These are phyloP conservation scores for Chytriomyces confervae DNA, from an alignment of 192 early-diverging fungal genomes.

Conservation along the genomic window DNA sequence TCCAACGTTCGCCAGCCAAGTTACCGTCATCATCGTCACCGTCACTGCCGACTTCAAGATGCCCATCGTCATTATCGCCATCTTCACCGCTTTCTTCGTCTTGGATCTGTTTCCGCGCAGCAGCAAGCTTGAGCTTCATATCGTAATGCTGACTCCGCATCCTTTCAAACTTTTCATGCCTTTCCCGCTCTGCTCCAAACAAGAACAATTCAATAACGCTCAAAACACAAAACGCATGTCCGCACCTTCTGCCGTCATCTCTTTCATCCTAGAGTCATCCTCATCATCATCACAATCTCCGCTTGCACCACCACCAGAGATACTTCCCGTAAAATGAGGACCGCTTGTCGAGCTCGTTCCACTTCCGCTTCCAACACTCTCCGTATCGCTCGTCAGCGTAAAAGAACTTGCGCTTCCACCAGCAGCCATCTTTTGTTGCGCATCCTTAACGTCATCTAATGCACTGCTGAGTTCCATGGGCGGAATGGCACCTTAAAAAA, in stretches of 20 bases:
- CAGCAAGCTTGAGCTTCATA: conserved; percentile 76
- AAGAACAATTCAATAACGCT: neutral
- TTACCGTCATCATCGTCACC: conserved; percentile 61
- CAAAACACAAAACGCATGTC: neutral
- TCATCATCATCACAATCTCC: conserved; percentile 41
- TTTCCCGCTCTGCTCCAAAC: conserved; percentile 30
- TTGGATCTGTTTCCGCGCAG: conserved; percentile 18
- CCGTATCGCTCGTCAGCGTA: conserved; percentile 29
- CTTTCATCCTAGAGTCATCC: conserved; percentile 4
- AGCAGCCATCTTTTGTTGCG: neutral
- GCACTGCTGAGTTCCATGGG: conserved; percentile 23
- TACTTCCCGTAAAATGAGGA: neutral
- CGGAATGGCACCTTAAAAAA: conserved; percentile 11
- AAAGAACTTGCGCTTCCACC: conserved; percentile 8
- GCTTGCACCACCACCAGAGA: no score
- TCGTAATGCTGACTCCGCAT: conserved; percentile 89
- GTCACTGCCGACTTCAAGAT: neutral
- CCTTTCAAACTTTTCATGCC: conserved; percentile 70
- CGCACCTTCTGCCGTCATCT: conserved; percentile 40
- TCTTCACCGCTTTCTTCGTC: conserved; percentile 56
- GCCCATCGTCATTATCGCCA: conserved; percentile 33
- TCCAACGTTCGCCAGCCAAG: conserved; percentile 26
- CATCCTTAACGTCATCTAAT: neutral
- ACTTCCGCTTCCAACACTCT: conserved; percentile 6
- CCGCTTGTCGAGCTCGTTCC: neutral